phyloP scores from a whole-genome alignment of 148 eudicot species.

The Limonium bicolor region DNA sequence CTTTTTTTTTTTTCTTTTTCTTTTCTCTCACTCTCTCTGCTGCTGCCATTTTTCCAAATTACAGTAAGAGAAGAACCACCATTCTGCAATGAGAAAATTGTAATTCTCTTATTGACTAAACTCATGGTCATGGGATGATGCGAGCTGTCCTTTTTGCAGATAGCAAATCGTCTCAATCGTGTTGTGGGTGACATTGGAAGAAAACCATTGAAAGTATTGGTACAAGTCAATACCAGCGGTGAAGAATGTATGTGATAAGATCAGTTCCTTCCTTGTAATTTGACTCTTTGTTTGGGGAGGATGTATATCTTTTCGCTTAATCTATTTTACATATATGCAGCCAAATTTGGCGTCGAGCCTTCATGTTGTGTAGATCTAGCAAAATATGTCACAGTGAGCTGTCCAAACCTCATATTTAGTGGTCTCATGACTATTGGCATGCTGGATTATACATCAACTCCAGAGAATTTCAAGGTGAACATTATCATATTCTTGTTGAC shows the following conservation, averaged over 20 bases:
- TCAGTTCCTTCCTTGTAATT: neutral
- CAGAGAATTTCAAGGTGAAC: conserved; percentile 81
- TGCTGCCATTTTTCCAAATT: too few relatives aligned
- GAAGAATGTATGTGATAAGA: conserved; percentile 59
- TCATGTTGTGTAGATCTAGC: conserved; percentile 73
- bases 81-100: too few relatives aligned
- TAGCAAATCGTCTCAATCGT: conserved; percentile 89
- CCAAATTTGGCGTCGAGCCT: conserved; percentile 91
- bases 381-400: conserved; percentile 53
- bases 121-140: too few relatives aligned
- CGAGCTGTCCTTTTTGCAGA: conserved; percentile 36
- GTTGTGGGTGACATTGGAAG: conserved; percentile 64
- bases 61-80: too few relatives aligned
- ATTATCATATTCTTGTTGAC: neutral
- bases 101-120: too few relatives aligned
- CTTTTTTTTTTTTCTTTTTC: too few relatives aligned
- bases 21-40: too few relatives aligned
- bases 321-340: conserved; percentile 9
- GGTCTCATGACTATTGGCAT: conserved; percentile 99
- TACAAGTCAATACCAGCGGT: conserved; percentile 98
- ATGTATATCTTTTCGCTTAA: conserved; percentile 2
- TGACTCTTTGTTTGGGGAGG: neutral
- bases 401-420: conserved; percentile 83
- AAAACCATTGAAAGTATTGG: conserved; percentile 65
- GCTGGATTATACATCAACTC: conserved; percentile 94